Conservation (phyloP, 768 basidiomycete species). For the Pleurotus pulmonarius region DNA sequence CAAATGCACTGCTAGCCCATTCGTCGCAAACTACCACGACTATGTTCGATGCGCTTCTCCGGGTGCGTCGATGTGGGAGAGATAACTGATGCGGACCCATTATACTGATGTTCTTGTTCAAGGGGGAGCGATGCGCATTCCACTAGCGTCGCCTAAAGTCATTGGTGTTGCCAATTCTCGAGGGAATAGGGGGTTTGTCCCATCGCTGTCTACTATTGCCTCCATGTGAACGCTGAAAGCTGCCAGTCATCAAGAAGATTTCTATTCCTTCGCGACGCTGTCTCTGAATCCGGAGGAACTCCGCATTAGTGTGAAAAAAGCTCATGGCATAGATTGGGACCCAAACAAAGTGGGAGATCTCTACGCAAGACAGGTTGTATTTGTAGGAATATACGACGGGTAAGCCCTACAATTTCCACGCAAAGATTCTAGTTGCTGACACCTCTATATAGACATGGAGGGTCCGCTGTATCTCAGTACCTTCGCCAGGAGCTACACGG, state of each 20-base stretch:
- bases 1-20: background rate
- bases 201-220: background rate
- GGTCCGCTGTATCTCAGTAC: conserved; percentile 85
- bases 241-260: conserved; percentile 86
- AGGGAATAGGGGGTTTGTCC: conserved; percentile 63
- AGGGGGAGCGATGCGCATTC: conserved; percentile 68
- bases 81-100: background rate
- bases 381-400: conserved; percentile 93
- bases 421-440: too few relatives aligned
- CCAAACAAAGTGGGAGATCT: conserved; percentile 48
- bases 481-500: conserved; percentile 83
- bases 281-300: conserved; percentile 77
- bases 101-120: conserved; percentile 10
- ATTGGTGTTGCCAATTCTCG: conserved; percentile 75
- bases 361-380: conserved; percentile 73
- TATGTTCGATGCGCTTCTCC: conserved; percentile 24
- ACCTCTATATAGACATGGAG: conserved; percentile 74
- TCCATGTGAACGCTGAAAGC: conserved; percentile 9
- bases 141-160: conserved; percentile 71
- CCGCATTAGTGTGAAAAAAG: conserved; percentile 55
- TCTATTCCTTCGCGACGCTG: conserved; percentile 71
- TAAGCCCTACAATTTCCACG: conserved; percentile 26
- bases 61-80: conserved; percentile 2
- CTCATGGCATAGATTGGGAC: conserved; percentile 70
- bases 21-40: conserved; percentile 9